These are phyloP conservation scores for Russula foetens DNA, from an alignment of 768 basidiomycete species.

Conservation along the genomic window DNA sequence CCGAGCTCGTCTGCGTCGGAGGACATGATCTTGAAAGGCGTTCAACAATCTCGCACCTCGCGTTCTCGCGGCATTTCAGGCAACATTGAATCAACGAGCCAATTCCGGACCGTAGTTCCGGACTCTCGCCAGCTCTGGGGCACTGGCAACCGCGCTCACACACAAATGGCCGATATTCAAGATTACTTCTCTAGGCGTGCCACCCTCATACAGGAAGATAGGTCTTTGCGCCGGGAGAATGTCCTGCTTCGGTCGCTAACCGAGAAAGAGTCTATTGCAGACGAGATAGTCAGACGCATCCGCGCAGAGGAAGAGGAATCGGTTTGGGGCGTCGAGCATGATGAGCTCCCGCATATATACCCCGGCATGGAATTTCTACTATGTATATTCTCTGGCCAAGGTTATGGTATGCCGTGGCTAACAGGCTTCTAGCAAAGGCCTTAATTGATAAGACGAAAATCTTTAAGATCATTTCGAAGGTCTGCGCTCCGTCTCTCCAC, in stretches of 20 bases:
- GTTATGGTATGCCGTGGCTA: constrained; percentile 5
- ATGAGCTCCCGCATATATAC: constrained; percentile 51
- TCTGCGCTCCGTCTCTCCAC: constrained; percentile 15
- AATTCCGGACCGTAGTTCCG: not conserved
- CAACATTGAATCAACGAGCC: constrained; percentile 10
- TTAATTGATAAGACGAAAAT: constrained; percentile 55
- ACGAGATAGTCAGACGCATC: constrained; percentile 46
- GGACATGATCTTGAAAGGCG: constrained; percentile 6
- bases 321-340: constrained; percentile 52
- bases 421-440: constrained; percentile 35
- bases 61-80: not conserved
- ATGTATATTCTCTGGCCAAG: constrained; percentile 29
- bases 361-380: constrained; percentile 77
- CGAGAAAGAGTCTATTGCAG: constrained; percentile 42
- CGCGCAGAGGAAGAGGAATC: constrained; percentile 44
- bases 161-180: not conserved
- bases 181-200: constrained; percentile 22
- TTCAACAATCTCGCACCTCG: not conserved
- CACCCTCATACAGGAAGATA: constrained; percentile 25
- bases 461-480: constrained; percentile 56
- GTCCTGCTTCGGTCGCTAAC: constrained; percentile 19
- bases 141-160: not conserved
- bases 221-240: constrained; percentile 23
- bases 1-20: constrained; percentile 20
- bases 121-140: no score